phyloP scores from a whole-genome alignment of 1,284 basidiomycete genomes.

The Ceraceosorus guamensis region DNA sequence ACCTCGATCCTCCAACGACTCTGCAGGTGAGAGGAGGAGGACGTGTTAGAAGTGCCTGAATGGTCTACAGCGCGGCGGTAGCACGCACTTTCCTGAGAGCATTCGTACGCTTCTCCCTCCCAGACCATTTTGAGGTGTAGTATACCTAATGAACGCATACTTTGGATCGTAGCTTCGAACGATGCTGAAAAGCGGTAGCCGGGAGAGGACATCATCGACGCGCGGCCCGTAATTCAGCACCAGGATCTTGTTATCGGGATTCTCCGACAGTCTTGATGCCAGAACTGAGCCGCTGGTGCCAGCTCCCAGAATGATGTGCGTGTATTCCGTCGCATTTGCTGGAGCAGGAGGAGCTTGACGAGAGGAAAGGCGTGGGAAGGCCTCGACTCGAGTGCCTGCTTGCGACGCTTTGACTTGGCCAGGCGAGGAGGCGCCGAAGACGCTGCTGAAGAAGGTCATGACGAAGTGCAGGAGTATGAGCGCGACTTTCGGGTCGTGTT shows the following conservation, averaged over 20 bases:
- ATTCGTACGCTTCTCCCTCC: neutral
- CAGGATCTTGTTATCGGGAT: neutral
- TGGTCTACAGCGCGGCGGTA: neutral
- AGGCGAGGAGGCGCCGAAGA: no score
- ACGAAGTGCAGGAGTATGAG: no score
- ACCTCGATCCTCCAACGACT: slow-evolving; percentile 11
- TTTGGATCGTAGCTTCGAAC: slow-evolving; percentile 3
- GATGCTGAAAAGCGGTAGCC: slow-evolving; percentile 6
- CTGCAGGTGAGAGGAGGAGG: neutral
- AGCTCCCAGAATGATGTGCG: slow-evolving; percentile 6
- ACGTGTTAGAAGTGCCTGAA: no score
- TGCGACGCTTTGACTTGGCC: no score
- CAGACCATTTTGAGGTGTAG: slow-evolving; percentile 4
- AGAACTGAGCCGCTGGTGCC: slow-evolving; percentile 9
- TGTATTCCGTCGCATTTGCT: neutral
- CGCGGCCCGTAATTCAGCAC: neutral
- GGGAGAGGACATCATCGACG: slow-evolving; percentile 5
- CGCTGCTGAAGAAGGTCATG: no score
- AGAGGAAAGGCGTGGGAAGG: no score
- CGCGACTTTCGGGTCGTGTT: no score
- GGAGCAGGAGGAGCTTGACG: neutral
- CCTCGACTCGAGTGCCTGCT: no score
- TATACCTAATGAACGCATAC: slow-evolving; percentile 8
- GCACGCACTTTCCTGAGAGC: slow-evolving; percentile 8
- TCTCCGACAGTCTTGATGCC: slow-evolving; percentile 3